These are phyloP conservation scores for Besnoitia besnoiti DNA, from an alignment of 169 alveolate genomes.

Conservation along the genomic window DNA sequence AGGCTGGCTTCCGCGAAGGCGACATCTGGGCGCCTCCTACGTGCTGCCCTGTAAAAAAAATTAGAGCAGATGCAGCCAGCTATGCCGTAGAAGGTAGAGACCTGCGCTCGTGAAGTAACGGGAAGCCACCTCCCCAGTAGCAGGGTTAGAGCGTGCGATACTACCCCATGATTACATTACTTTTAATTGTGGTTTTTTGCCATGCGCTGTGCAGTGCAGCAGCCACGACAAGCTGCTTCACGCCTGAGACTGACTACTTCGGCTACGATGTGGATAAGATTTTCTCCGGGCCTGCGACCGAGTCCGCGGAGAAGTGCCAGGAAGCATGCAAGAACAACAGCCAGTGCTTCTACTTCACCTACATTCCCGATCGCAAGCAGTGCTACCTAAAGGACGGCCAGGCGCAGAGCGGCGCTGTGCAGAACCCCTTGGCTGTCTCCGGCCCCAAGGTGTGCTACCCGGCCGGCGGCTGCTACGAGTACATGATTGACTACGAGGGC, in stretches of 20 bases:
- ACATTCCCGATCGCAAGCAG: not conserved
- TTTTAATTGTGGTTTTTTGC: too few relatives aligned
- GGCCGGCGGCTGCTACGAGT: not conserved
- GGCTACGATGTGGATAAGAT: conserved; percentile 36
- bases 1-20: too few relatives aligned
- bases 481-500: not conserved
- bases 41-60: too few relatives aligned
- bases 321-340: not conserved
- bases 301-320: conserved; percentile 25
- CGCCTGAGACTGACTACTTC: not conserved
- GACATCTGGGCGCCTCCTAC: too few relatives aligned
- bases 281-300: not conserved
- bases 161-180: too few relatives aligned
- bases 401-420: conserved; percentile 9
- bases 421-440: not conserved
- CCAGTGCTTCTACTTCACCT: not conserved
- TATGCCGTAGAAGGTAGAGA: too few relatives aligned
- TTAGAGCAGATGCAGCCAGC: too few relatives aligned
- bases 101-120: too few relatives aligned
- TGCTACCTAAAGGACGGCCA: conserved; percentile 17
- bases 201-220: not conserved
- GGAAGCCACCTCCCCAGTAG: too few relatives aligned
- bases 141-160: too few relatives aligned
- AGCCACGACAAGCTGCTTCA: not conserved
- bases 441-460: conserved; percentile 3